Evolutionary conservation across 106 monocot genomes (phyloP).

Genomic region (Dendrobium huoshanense): DNA sequence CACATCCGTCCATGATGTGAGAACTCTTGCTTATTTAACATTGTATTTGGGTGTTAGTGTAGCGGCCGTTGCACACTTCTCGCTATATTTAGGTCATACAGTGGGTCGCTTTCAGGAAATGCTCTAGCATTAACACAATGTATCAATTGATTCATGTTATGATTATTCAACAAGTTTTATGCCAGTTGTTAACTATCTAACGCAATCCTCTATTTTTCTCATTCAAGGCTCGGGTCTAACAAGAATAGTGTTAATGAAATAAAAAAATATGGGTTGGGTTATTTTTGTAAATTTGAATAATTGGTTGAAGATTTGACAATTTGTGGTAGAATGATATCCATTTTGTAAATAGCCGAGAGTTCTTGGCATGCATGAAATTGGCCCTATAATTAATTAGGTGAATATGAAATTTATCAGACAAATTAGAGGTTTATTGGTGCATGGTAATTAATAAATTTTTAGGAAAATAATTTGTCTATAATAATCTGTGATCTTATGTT

Average conservation of each 20-base stretch:
- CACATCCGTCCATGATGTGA: no score
- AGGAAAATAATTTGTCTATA: not conserved
- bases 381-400: not conserved
- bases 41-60: no score
- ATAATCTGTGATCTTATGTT: not conserved
- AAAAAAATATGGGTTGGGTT: not conserved
- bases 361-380: not conserved
- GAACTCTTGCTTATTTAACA: no score
- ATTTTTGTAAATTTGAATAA: not conserved
- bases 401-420: not conserved
- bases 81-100: no score
- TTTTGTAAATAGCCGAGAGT: not conserved
- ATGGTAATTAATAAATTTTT: not conserved
- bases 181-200: no score
- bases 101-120: no score
- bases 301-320: not conserved
- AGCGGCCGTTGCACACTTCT: no score
- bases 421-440: not conserved
- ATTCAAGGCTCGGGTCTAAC: no score
- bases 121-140: no score
- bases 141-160: no score
- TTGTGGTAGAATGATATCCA: not conserved
- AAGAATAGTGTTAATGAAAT: not conserved
- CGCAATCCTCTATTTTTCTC: no score
- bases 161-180: no score